A percentile compares a stretch with the other conserved stretches of the same genome.
phyloP scores from a whole-genome alignment of 2,329 filamentous ascomycete species.

The Aspergillus candidus region DNA sequence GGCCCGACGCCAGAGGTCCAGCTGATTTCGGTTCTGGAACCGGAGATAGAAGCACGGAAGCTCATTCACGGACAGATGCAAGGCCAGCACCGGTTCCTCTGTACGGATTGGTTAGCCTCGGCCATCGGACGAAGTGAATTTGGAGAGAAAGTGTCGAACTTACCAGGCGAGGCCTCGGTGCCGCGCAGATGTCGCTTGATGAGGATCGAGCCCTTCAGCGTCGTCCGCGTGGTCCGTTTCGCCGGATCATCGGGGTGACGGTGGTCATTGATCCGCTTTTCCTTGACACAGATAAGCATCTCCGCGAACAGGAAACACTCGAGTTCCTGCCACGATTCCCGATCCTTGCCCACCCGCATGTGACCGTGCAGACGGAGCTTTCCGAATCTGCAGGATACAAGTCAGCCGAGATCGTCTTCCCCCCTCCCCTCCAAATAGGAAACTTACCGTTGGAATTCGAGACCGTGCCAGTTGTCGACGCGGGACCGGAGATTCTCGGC shows the following conservation, averaged over 20 bases:
- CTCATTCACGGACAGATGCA: constrained; percentile 86
- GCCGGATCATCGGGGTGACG: constrained; percentile 57
- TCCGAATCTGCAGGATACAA: constrained; percentile 64
- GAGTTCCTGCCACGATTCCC: constrained; percentile 92
- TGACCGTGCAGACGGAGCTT: constrained; percentile 85
- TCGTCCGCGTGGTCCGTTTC: constrained; percentile 68
- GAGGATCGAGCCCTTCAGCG: constrained; percentile 91
- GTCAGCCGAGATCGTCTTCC: constrained; percentile 1
- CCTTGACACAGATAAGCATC: constrained; percentile 99
- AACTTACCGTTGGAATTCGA: constrained; percentile 73
- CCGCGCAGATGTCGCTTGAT: constrained; percentile 97
- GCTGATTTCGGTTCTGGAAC: constrained; percentile 70
- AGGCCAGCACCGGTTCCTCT: constrained; percentile 79
- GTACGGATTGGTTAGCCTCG: not conserved
- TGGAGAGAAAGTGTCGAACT: constrained; percentile 1
- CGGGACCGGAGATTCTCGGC: constrained; percentile 76
- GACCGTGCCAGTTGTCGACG: constrained; percentile 98
- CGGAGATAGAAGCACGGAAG: constrained; percentile 89
- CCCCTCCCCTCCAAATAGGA: not conserved
- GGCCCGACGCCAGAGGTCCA: constrained; percentile 86
- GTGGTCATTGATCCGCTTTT: constrained; percentile 65
- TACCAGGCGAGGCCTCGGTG: constrained; percentile 60
- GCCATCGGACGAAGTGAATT: not conserved
- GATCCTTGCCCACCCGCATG: constrained; percentile 91
- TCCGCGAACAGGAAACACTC: constrained; percentile 96